phyloP scores from a whole-genome alignment of 495 filamentous ascomycete genomes.

The Daldinia concentrica region DNA sequence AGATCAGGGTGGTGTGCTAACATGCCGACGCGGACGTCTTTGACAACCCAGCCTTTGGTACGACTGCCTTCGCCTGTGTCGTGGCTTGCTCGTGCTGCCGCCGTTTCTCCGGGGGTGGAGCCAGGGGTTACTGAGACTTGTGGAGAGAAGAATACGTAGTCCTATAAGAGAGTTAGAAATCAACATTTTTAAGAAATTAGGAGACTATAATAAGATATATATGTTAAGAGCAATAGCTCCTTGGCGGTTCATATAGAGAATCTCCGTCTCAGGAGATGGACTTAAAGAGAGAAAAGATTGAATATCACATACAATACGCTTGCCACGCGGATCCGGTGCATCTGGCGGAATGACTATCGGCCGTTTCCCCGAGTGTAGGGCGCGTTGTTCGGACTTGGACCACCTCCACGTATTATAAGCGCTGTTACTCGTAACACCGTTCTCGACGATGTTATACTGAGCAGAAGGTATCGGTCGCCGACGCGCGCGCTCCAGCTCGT shows the following conservation, averaged over 20 bases:
- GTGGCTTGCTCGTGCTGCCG: slow-evolving; percentile 18
- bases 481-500: slow-evolving; percentile 68
- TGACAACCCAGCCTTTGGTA: slow-evolving; percentile 69
- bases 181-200: not conserved
- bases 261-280: too few relatives aligned
- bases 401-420: slow-evolving; percentile 94
- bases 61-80: slow-evolving; percentile 40
- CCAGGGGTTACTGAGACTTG: slow-evolving; percentile 40
- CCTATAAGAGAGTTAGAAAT: slow-evolving; percentile 44
- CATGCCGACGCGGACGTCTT: slow-evolving; percentile 78
- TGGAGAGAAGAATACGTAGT: slow-evolving; percentile 81
- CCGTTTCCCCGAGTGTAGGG: slow-evolving; percentile 59
- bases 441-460: slow-evolving; percentile 76
- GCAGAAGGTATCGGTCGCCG: slow-evolving; percentile 69
- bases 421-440: slow-evolving; percentile 89
- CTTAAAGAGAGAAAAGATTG: not conserved
- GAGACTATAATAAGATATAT: not conserved
- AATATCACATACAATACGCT: slow-evolving; percentile 64
- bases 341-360: slow-evolving; percentile 63
- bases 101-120: slow-evolving; percentile 18
- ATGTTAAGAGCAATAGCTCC: not conserved
- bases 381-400: slow-evolving; percentile 68
- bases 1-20: slow-evolving; percentile 81
- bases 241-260: not conserved
- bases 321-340: slow-evolving; percentile 73